Conservation (phyloP, 2,329 filamentous ascomycete genomes). For the Colletotrichum agaves region DNA sequence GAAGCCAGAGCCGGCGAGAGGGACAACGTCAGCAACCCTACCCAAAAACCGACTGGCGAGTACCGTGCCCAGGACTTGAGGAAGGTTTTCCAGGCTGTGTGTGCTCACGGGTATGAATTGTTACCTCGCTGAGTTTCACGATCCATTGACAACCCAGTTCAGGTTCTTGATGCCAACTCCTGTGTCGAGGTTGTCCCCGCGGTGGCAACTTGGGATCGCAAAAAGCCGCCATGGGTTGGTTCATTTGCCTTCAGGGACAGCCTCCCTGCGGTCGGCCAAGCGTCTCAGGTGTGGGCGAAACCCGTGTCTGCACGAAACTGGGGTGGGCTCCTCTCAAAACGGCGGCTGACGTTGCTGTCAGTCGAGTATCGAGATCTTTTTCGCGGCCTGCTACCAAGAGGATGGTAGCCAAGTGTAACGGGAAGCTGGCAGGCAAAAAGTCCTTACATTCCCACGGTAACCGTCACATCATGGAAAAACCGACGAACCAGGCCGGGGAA, state of each 20-base stretch:
- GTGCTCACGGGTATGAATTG: not conserved
- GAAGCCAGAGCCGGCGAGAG: not conserved
- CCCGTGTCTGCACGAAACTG: slow-evolving; percentile 38
- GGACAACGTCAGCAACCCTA: not conserved
- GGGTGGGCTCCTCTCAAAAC: not conserved
- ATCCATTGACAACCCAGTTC: not conserved
- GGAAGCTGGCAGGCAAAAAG: not conserved
- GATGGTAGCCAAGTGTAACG: not conserved
- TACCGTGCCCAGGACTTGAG: slow-evolving; percentile 5
- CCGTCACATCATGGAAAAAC: slow-evolving; percentile 7
- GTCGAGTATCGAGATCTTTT: slow-evolving; percentile 12
- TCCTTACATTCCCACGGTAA: slow-evolving; percentile 14
- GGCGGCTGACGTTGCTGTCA: slow-evolving; percentile 25
- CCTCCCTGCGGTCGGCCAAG: slow-evolving; percentile 20
- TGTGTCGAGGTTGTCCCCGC: not conserved
- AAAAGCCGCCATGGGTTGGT: too few relatives aligned
- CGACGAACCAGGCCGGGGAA: not conserved
- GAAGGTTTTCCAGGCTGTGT: not conserved
- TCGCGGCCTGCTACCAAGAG: not conserved
- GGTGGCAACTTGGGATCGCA: not conserved
- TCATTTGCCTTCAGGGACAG: not conserved
- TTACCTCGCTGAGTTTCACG: not conserved
- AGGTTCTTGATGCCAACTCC: not conserved
- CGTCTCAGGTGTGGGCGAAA: slow-evolving; percentile 27
- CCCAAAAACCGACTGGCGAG: not conserved